Evolutionary conservation across 306 rosid genomes (phyloP).

Genomic region (Medicago ruthenica): DNA sequence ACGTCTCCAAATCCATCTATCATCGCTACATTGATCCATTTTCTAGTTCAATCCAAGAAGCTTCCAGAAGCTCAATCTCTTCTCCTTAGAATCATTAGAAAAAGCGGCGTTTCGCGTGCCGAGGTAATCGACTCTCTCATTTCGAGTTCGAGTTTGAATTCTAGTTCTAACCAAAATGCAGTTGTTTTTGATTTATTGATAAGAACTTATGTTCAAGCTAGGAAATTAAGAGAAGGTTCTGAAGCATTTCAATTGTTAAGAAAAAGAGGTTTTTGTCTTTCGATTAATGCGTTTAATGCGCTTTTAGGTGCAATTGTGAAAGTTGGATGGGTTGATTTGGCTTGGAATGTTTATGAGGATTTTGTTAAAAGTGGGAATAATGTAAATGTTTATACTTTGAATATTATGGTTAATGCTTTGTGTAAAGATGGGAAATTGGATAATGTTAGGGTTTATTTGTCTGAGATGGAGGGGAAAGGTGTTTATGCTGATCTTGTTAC

Average conservation of each 20-base stretch:
- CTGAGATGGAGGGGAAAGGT: conserved; percentile 64
- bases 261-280: conserved; percentile 55
- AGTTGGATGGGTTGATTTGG: conserved; percentile 85
- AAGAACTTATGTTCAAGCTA: conserved; percentile 86
- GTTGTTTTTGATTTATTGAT: conserved; percentile 71
- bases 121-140: conserved; percentile 58
- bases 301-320: conserved; percentile 83
- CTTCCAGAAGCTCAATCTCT: conserved; percentile 76
- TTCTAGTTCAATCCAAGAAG: conserved; percentile 60
- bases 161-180: neutral
- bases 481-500: conserved; percentile 75
- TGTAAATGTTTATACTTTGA: conserved; percentile 76
- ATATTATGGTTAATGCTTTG: conserved; percentile 89
- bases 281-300: conserved; percentile 78
- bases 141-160: neutral
- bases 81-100: conserved; percentile 73
- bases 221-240: conserved; percentile 80
- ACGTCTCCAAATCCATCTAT: conserved; percentile 46
- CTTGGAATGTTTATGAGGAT: conserved; percentile 69
- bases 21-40: conserved; percentile 60
- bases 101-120: conserved; percentile 70
- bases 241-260: conserved; percentile 67
- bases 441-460: conserved; percentile 57
- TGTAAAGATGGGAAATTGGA: conserved; percentile 55
- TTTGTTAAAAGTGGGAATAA: conserved; percentile 53